phyloP scores from a whole-genome alignment of 164 flowering plant species.

The Annona cherimola region DNA sequence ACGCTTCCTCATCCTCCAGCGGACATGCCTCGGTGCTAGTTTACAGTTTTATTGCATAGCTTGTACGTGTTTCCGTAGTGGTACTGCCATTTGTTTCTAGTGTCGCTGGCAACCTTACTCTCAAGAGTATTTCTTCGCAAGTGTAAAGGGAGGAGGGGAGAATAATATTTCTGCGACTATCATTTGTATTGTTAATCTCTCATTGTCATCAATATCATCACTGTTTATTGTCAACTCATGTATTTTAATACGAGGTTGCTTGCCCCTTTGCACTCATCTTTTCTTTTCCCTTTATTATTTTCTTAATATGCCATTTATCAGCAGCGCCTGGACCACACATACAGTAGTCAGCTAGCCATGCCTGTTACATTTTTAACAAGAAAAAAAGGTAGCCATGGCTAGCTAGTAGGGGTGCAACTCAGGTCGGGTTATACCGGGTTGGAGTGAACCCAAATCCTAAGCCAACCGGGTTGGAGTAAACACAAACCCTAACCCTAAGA shows the following conservation, averaged over 20 bases:
- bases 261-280: not conserved
- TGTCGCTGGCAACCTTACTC: not conserved
- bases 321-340: too few relatives aligned
- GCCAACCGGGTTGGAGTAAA: too few relatives aligned
- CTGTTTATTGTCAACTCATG: not conserved
- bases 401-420: too few relatives aligned
- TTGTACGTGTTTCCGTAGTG: not conserved
- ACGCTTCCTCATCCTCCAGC: slow-evolving; percentile 62
- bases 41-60: not conserved
- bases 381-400: too few relatives aligned
- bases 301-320: too few relatives aligned
- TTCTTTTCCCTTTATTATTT: too few relatives aligned
- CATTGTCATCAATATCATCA: not conserved
- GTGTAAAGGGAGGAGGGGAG: not conserved
- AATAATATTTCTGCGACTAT: not conserved
- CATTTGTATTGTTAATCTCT: not conserved
- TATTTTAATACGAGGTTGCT: not conserved
- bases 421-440: too few relatives aligned
- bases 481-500: too few relatives aligned
- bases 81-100: not conserved
- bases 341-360: too few relatives aligned
- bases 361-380: too few relatives aligned
- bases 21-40: slow-evolving; percentile 52
- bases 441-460: too few relatives aligned
- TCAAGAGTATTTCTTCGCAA: not conserved